phyloP scores from a whole-genome alignment of 1,139 yeast genomes.

The Magnusiomyces tetraspermus region DNA sequence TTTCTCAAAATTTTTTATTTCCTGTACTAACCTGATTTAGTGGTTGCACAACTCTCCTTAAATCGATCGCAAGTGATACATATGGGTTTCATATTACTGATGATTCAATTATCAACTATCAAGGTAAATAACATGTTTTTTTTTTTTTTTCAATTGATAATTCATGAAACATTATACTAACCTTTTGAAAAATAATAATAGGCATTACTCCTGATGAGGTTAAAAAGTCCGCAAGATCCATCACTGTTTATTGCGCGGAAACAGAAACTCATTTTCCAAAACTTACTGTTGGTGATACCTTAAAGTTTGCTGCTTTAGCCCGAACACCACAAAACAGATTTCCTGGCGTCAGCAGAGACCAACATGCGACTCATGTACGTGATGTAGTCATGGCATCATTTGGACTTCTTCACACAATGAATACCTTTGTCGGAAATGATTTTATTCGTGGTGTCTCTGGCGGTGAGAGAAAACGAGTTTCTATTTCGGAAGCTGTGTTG shows the following conservation, averaged over 20 bases:
- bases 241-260: slow-evolving; percentile 57
- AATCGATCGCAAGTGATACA: slow-evolving; percentile 60
- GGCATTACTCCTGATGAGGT: slow-evolving; percentile 39
- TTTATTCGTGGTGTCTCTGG: slow-evolving; percentile 74
- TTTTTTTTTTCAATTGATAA: not conserved
- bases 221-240: slow-evolving; percentile 20
- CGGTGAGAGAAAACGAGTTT: slow-evolving; percentile 77
- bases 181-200: not conserved
- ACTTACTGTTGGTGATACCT: slow-evolving; percentile 61
- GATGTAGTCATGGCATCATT: slow-evolving; percentile 65
- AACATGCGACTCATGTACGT: slow-evolving; percentile 52
- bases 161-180: slow-evolving; percentile 13
- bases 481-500: slow-evolving; percentile 61
- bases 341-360: slow-evolving; percentile 47
- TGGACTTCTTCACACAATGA: slow-evolving; percentile 58
- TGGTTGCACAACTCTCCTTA: slow-evolving; percentile 72
- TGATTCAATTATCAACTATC: slow-evolving; percentile 36
- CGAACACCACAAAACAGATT: slow-evolving; percentile 60
- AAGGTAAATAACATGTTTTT: slow-evolving; percentile 17
- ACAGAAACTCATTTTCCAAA: slow-evolving; percentile 65
- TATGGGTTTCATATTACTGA: slow-evolving; percentile 57
- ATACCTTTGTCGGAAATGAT: slow-evolving; percentile 64
- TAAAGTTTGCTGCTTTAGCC: slow-evolving; percentile 52
- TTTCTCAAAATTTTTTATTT: not conserved
- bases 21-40: slow-evolving; percentile 2